Evolutionary conservation across 495 filamentous ascomycete species (phyloP).

Genomic region (Clohesyomyces aquaticus): DNA sequence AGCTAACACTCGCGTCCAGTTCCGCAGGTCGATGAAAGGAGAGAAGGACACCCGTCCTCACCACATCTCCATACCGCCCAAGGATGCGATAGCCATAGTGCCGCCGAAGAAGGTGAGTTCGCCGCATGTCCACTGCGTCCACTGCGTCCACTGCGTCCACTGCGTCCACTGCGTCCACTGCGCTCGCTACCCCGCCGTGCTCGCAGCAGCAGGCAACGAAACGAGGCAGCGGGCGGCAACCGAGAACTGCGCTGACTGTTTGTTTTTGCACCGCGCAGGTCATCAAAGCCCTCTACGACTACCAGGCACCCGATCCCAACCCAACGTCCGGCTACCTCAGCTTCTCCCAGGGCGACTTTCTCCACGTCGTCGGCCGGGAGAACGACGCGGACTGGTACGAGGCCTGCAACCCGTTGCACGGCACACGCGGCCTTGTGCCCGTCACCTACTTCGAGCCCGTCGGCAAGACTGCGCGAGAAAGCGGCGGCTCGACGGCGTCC

Average conservation of each 20-base stretch:
- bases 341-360: slow-evolving; percentile 94
- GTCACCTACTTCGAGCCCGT: slow-evolving; percentile 91
- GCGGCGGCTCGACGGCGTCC: slow-evolving; percentile 73
- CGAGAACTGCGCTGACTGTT: slow-evolving; percentile 41
- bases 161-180: no score
- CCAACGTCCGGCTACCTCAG: slow-evolving; percentile 71
- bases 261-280: slow-evolving; percentile 61
- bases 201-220: slow-evolving; percentile 10
- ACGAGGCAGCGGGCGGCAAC: slow-evolving; percentile 19
- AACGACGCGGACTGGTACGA: slow-evolving; percentile 97
- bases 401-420: slow-evolving; percentile 93
- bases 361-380: slow-evolving; percentile 96
- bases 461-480: slow-evolving; percentile 87
- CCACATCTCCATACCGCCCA: slow-evolving; percentile 86
- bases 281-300: slow-evolving; percentile 95
- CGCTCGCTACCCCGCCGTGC: slow-evolving; percentile 26
- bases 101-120: slow-evolving; percentile 90
- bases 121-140: neutral
- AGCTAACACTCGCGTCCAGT: slow-evolving; percentile 41
- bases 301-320: slow-evolving; percentile 61
- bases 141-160: no score
- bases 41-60: slow-evolving; percentile 62
- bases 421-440: slow-evolving; percentile 87
- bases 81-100: slow-evolving; percentile 91
- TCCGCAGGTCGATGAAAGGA: slow-evolving; percentile 49